Percentiles rank a stretch among this genome's conserved stretches.
Evolutionary conservation across 176 grass and related monocot species (phyloP).

Genomic region (Aegilops longissima): DNA sequence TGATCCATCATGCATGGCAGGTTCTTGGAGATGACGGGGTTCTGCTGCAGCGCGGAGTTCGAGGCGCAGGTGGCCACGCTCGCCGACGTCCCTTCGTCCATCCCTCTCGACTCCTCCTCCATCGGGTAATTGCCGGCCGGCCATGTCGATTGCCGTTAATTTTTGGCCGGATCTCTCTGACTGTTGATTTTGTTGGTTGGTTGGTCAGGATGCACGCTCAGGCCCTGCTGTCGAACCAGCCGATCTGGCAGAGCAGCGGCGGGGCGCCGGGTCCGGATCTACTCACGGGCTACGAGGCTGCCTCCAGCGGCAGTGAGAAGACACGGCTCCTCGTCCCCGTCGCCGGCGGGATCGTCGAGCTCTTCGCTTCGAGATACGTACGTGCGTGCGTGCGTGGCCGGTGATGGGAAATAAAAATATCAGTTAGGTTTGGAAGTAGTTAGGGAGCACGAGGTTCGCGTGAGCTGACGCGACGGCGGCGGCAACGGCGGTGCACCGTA

Average conservation of each 20-base stretch:
- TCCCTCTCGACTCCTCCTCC: no score
- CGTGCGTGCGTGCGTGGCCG: not conserved
- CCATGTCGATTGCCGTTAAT: no score
- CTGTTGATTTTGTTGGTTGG: no score
- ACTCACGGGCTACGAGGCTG: slow-evolving; percentile 36
- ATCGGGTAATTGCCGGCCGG: no score
- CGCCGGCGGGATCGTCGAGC: slow-evolving; percentile 79
- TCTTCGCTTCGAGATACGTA: slow-evolving; percentile 68
- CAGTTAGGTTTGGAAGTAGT: slow-evolving; percentile 27
- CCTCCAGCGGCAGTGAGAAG: slow-evolving; percentile 20
- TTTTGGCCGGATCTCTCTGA: no score
- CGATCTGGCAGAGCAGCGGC: slow-evolving; percentile 59
- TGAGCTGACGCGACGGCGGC: slow-evolving; percentile 31
- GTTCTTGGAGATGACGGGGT: no score
- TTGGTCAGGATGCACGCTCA: slow-evolving; percentile 60
- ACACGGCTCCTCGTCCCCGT: slow-evolving; percentile 66
- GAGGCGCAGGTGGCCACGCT: no score
- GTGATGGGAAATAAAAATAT: not conserved
- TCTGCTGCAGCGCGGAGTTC: no score
- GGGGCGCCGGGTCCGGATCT: not conserved
- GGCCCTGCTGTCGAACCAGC: slow-evolving; percentile 69
- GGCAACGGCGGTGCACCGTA: not conserved
- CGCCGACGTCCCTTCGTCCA: no score
- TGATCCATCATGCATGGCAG: no score
- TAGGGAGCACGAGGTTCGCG: slow-evolving; percentile 30